These are phyloP conservation scores for Calendula officinalis DNA, from an alignment of 129 eudicot genomes.

Conservation along the genomic window DNA sequence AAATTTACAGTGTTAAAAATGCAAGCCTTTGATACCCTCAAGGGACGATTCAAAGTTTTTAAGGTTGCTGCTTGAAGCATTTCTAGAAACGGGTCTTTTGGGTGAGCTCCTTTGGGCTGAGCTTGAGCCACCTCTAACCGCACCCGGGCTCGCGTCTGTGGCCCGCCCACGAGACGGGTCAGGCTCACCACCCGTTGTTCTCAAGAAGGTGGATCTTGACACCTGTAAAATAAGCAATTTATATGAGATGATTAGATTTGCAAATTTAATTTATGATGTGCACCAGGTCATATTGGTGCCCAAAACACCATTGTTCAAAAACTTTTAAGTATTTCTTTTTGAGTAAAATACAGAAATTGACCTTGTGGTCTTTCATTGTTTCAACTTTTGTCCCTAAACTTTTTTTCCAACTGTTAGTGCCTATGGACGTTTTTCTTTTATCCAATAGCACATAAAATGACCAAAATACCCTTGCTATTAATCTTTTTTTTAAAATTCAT, in stretches of 20 bases:
- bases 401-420: no score
- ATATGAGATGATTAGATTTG: background rate
- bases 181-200: conserved; percentile 1
- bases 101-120: conserved; percentile 60
- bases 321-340: no score
- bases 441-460: no score
- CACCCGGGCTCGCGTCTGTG: conserved; percentile 21
- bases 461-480: no score
- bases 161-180: background rate
- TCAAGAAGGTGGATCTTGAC: conserved; percentile 8
- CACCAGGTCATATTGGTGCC: background rate
- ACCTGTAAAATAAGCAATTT: background rate
- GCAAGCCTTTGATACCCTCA: conserved; percentile 63
- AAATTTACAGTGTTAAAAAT: conserved; percentile 28
- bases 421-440: no score
- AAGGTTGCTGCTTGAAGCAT: conserved; percentile 39
- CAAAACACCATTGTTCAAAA: no score
- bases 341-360: no score
- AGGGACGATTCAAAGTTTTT: conserved; percentile 66
- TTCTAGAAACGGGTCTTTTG: conserved; percentile 53
- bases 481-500: no score
- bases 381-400: no score
- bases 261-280: background rate
- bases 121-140: conserved; percentile 37
- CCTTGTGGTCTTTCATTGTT: no score